Conservation (phyloP, 2,329 filamentous ascomycete species). For the Myriosclerotinia duriaeana region DNA sequence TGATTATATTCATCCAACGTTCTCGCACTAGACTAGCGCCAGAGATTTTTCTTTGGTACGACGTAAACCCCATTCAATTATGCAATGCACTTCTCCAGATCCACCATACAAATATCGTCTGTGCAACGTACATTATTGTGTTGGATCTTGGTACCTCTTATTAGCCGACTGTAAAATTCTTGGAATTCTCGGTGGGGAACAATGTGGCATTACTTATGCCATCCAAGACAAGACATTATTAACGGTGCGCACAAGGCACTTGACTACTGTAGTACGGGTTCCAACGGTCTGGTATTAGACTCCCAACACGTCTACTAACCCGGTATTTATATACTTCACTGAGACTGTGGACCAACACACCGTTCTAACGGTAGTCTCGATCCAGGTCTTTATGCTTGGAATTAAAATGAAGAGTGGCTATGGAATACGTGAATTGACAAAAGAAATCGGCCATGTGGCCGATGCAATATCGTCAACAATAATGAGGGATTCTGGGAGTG, state of each 20-base stretch:
- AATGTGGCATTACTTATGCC: not conserved
- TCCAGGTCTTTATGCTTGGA: not conserved
- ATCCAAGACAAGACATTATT: slow-evolving; percentile 1
- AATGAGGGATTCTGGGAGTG: not conserved
- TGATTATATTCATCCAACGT: not conserved
- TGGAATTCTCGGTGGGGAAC: not conserved
- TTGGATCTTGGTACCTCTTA: not conserved
- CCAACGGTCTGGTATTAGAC: not conserved
- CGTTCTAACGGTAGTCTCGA: not conserved
- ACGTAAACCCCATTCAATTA: not conserved
- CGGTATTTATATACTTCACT: not conserved
- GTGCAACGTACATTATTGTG: not conserved
- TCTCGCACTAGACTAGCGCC: not conserved
- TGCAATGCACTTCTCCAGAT: not conserved
- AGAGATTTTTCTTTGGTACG: not conserved
- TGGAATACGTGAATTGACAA: not conserved
- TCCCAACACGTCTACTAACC: not conserved
- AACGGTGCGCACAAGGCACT: not conserved
- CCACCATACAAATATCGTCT: not conserved
- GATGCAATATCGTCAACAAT: not conserved
- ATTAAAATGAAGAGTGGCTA: not conserved
- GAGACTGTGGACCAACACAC: not conserved
- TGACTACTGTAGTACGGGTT: not conserved
- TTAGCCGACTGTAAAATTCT: not conserved
- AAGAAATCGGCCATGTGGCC: not conserved